Evolutionary conservation across 2,329 filamentous ascomycete species (phyloP), one percentile per base, ranked within the genome.

Genomic region (Neonectria sp.): DNA sequence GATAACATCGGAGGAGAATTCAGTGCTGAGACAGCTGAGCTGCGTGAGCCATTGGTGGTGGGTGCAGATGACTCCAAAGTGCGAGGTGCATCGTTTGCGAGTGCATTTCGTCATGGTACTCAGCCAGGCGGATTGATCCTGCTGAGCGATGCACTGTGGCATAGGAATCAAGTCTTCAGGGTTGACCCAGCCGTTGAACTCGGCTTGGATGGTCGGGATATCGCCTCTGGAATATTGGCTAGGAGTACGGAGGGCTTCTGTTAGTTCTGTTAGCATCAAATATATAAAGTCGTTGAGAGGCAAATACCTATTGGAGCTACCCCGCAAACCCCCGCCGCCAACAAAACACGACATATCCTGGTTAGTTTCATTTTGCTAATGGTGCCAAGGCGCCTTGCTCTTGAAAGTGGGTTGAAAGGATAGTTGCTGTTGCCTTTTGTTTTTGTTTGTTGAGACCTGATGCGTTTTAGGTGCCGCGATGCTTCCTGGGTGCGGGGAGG

Each of bases 101-200:
- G 70, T 72, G 11, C 70, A 72, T 31, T 31, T 52, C 3, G 61
- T 68, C 70, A 72, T 72, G 12, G 55, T 17, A 17, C n/a, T 46
- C 3, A 72, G 24, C 70, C 70, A 72, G 21, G 33, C 17, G 1
- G 52, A 33, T 5, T 51, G 57, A 24, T 72, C 61, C 12, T 72
- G 70, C 12, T 72, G 67, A 1, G 59, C 49, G 29, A 72, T 62
- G 17, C 68, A 72, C 27, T 72, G 70, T 1, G 70, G 70, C 70
- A 68, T 72, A 1, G 70, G 64, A 0, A 37, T 5, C 1, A 72
- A 15, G 27, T 68, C 70, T 24, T 72, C 70, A 1, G 70, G 68
- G 1, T 62, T 68, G 1, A 72, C 61, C 70, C 70, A 72, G 7
- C 70, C 70, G 6, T 37, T 3, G 3, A 3, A 31, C 5, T 57